phyloP scores from a whole-genome alignment of 2,329 filamentous ascomycete species.

The Penicillium sclerotigenum region DNA sequence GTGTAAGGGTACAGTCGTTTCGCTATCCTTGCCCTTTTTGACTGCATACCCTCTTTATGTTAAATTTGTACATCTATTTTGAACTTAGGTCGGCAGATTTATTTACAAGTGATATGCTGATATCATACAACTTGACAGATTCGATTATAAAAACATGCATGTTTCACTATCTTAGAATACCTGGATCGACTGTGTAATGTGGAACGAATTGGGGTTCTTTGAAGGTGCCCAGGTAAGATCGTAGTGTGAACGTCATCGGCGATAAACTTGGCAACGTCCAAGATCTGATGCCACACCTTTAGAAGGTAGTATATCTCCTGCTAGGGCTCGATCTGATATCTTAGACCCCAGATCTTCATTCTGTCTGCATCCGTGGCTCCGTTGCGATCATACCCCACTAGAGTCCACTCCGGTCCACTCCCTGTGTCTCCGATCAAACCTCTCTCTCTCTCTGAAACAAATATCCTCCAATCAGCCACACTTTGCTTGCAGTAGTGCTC shows the following conservation, averaged over 20 bases:
- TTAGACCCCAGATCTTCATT: conserved; percentile 1
- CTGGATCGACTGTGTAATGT: neutral
- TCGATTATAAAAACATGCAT: neutral
- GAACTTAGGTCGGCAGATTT: neutral
- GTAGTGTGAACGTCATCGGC: neutral
- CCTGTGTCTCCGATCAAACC: neutral
- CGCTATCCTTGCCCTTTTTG: neutral
- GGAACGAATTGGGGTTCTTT: neutral
- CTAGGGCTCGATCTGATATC: neutral
- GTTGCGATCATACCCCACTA: neutral
- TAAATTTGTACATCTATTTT: neutral
- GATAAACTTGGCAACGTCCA: neutral
- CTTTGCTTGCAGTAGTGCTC: neutral
- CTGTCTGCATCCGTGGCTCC: neutral
- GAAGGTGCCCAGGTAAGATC: neutral
- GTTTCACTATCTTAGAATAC: neutral
- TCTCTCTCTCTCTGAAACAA: neutral
- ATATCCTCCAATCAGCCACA: neutral
- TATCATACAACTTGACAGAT: neutral
- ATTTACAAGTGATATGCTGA: neutral
- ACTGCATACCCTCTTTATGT: conserved; percentile 2
- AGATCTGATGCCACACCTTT: neutral
- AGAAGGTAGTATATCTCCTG: neutral
- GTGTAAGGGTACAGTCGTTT: conserved; percentile 13
- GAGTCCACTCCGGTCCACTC: neutral